Conservation (phyloP, 2,329 filamentous ascomycete genomes). For the Penicillium sp. region DNA sequence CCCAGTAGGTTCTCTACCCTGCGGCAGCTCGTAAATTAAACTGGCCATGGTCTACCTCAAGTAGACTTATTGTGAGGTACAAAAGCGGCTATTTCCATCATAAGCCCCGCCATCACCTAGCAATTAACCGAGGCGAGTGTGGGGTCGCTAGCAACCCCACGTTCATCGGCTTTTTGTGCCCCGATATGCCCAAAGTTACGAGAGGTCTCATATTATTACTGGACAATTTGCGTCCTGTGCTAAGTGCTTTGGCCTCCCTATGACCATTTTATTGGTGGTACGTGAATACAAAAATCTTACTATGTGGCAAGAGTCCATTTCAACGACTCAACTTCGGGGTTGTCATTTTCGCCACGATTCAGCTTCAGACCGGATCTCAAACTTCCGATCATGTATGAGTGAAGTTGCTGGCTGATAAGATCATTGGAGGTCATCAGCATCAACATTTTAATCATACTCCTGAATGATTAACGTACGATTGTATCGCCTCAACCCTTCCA, state of each 20-base stretch:
- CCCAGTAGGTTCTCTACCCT: too few relatives aligned
- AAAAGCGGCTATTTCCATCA: not conserved
- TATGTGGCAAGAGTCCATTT: not conserved
- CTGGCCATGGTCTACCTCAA: not conserved
- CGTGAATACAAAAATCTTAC: not conserved
- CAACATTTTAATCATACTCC: not conserved
- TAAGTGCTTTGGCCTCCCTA: not conserved
- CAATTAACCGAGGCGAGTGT: not conserved
- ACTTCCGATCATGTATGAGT: not conserved
- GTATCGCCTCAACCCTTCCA: too few relatives aligned
- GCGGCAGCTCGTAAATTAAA: too few relatives aligned
- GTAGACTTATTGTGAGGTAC: not conserved
- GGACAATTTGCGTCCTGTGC: too few relatives aligned
- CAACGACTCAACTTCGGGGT: not conserved
- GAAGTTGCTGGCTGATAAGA: not conserved
- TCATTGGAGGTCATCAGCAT: not conserved
- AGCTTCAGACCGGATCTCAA: not conserved
- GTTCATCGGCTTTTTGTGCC: slow-evolving; percentile 1
- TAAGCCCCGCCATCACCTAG: not conserved
- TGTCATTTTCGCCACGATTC: not conserved
- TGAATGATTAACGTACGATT: not conserved
- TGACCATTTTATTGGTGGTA: not conserved
- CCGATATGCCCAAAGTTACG: not conserved
- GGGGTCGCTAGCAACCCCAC: not conserved
- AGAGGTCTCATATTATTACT: not conserved